Evolutionary conservation across 306 rosid genomes (phyloP).

Genomic region (Mimosa bimucronata): DNA sequence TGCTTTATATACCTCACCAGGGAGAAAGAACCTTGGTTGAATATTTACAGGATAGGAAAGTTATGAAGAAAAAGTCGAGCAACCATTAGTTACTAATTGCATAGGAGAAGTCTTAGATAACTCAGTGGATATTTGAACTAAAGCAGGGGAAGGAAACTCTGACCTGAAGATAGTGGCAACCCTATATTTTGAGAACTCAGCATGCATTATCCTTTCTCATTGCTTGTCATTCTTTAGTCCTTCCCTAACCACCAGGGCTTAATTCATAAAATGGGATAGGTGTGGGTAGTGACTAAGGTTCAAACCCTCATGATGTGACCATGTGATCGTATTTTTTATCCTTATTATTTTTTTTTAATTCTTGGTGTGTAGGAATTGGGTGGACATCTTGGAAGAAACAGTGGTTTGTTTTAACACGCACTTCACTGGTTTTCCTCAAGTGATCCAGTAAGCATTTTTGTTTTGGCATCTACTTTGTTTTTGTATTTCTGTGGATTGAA

Average conservation of each 20-base stretch:
- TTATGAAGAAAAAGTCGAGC: constrained; percentile 1
- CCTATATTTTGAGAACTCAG: neutral
- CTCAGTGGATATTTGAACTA: neutral
- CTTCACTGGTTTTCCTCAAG: constrained; percentile 94
- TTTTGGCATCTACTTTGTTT: constrained; percentile 33
- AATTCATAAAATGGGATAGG: neutral
- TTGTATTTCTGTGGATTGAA: neutral
- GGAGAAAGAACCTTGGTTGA: neutral
- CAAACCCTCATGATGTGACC: neutral
- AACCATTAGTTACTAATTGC: constrained; percentile 11
- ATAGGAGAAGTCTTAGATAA: neutral
- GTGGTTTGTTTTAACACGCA: constrained; percentile 93
- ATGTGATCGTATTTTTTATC: neutral
- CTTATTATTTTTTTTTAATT: constrained; percentile 12
- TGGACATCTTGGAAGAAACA: constrained; percentile 99
- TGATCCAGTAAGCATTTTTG: constrained; percentile 84
- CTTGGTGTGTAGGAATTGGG: constrained; percentile 74
- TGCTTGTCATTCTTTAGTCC: constrained; percentile 6
- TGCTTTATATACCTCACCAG: neutral
- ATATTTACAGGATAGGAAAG: neutral
- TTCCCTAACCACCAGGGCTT: neutral
- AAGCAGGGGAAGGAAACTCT: neutral
- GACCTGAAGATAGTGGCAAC: constrained; percentile 8
- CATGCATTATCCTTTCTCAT: neutral
- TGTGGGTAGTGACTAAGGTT: neutral